Conservation (phyloP, 495 filamentous ascomycete species). For the Beverwykella pulmonaria region DNA sequence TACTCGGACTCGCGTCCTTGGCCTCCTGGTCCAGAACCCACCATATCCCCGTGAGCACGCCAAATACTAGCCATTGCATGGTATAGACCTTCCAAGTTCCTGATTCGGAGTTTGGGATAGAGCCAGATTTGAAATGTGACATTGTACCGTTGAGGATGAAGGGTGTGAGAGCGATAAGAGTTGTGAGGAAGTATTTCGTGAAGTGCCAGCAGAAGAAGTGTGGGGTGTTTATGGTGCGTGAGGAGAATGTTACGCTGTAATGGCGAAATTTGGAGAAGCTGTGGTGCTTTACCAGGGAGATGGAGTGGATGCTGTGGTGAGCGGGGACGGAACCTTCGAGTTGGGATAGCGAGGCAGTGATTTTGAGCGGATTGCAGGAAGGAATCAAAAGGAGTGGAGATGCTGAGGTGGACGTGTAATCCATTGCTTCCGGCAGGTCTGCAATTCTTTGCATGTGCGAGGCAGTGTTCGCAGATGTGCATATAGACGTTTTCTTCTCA, state of each 20-base stretch:
- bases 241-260: neutral
- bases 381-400: conserved; percentile 12
- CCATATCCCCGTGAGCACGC: conserved; percentile 17
- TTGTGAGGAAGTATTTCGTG: conserved; percentile 10
- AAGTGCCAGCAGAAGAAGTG: neutral
- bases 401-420: conserved; percentile 1
- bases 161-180: conserved; percentile 16
- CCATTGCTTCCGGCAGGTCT: neutral
- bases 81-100: conserved; percentile 6
- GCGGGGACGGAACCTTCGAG: neutral
- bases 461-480: no score
- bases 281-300: neutral
- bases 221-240: neutral
- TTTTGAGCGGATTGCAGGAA: conserved; percentile 12
- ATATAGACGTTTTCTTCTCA: no score
- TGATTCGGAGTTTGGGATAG: neutral
- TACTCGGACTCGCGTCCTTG: conserved; percentile 2
- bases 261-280: neutral
- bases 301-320: neutral
- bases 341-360: neutral
- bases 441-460: no score
- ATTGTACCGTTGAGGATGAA: conserved; percentile 9
- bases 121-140: conserved; percentile 16
- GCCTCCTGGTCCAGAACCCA: conserved; percentile 14
- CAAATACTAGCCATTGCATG: conserved; percentile 20